Conservation (phyloP, 176 grass and related monocot species). For the maize (Zea mays) region Zm-B73-REFERENCE-NAM-5.0 NC_050099.1:237774501-237775000, state of each 20-base stretch:
- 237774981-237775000: not conserved
- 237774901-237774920: conserved; percentile 82
- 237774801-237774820: conserved; percentile 95
- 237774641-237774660: conserved; percentile 86
- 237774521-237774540: conserved; percentile 39
- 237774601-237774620: conserved; percentile 93
- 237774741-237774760: conserved; percentile 93
- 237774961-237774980: conserved; percentile 21
- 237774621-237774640: conserved; percentile 96
- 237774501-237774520: conserved; percentile 57
- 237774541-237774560: conserved; percentile 36
- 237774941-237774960: conserved; percentile 63
- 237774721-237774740: conserved; percentile 89
- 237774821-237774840: conserved; percentile 88
- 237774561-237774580: conserved; percentile 39
- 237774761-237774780: conserved; percentile 96
- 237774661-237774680: conserved; percentile 80
- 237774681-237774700: conserved; percentile 73
- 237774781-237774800: conserved; percentile 83
- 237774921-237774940: conserved; percentile 80
- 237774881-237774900: conserved; percentile 87
- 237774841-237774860: conserved; percentile 85
- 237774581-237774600: conserved; percentile 62
- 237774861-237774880: conserved; percentile 79
- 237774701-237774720: conserved; percentile 73